phyloP scores from a whole-genome alignment of 495 filamentous ascomycete genomes.

The Cenococcum geophilum region DNA sequence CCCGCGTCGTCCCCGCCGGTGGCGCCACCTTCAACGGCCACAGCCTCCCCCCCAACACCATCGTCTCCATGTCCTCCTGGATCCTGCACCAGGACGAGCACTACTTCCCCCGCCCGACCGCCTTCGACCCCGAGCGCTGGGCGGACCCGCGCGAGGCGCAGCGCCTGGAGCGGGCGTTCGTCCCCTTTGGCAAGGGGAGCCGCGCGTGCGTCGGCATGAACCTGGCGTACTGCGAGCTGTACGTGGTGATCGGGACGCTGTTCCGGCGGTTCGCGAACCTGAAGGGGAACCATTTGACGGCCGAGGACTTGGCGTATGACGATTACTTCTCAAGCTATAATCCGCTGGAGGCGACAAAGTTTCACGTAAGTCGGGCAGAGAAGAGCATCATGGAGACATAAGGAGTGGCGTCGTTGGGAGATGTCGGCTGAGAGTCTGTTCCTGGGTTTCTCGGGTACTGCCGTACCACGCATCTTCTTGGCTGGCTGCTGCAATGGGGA shows the following conservation, averaged over 20 bases:
- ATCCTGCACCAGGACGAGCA: neutral
- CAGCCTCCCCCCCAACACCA: neutral
- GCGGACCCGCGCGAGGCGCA: neutral
- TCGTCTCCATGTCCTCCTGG: neutral
- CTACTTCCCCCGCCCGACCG: neutral
- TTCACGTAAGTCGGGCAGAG: no score
- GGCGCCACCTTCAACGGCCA: neutral
- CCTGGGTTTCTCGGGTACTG: no score
- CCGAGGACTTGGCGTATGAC: neutral
- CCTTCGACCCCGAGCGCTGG: neutral
- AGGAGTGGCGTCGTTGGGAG: no score
- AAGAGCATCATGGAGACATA: no score
- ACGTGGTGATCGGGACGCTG: neutral
- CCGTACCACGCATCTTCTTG: no score
- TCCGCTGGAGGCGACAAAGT: neutral
- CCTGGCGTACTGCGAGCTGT: neutral
- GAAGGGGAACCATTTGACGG: neutral
- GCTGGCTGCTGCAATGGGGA: no score
- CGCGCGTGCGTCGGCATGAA: neutral
- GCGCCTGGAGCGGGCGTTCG: neutral
- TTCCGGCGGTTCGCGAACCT: neutral
- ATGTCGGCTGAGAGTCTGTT: no score
- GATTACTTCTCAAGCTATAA: neutral
- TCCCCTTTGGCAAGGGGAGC: neutral
- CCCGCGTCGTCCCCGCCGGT: neutral